Conservation (phyloP, 805 yeast species). For the Candida parachauliodes region DNA sequence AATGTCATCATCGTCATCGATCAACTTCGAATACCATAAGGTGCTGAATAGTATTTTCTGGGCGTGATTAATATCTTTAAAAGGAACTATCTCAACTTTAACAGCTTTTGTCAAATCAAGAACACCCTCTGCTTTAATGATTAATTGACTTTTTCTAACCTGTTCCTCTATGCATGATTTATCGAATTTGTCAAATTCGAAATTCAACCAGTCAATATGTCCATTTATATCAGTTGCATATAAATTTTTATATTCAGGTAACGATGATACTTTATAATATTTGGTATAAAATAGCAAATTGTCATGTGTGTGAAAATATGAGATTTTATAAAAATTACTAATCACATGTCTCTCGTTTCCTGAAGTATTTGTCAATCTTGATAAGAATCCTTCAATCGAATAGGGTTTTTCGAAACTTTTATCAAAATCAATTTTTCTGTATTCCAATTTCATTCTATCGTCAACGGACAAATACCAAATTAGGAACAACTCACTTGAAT, state of each 20-base stretch:
- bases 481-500: conserved; percentile 25
- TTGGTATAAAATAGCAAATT: conserved; percentile 57
- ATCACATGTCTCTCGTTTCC: conserved; percentile 38
- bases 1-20: conserved; percentile 26
- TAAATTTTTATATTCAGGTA: conserved; percentile 51
- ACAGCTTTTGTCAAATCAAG: conserved; percentile 55
- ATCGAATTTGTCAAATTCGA: conserved; percentile 50
- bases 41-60: conserved; percentile 25
- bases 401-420: conserved; percentile 52
- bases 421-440: conserved; percentile 46
- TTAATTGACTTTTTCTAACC: conserved; percentile 54
- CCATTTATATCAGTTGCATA: conserved; percentile 47
- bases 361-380: conserved; percentile 48
- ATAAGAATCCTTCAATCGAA: conserved; percentile 80
- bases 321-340: conserved; percentile 47
- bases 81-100: conserved; percentile 32
- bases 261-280: conserved; percentile 49
- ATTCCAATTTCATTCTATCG: conserved; percentile 51
- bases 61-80: conserved; percentile 15
- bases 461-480: conserved; percentile 24
- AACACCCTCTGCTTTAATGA: conserved; percentile 56
- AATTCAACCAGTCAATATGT: conserved; percentile 63
- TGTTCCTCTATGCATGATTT: conserved; percentile 58
- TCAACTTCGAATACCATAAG: conserved; percentile 27
- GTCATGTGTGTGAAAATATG: conserved; percentile 63